Evolutionary conservation across 2,329 filamentous ascomycete species (phyloP), one percentile per base, ranked within the genome.

Genomic region (Colletotrichum somersetense): DNA sequence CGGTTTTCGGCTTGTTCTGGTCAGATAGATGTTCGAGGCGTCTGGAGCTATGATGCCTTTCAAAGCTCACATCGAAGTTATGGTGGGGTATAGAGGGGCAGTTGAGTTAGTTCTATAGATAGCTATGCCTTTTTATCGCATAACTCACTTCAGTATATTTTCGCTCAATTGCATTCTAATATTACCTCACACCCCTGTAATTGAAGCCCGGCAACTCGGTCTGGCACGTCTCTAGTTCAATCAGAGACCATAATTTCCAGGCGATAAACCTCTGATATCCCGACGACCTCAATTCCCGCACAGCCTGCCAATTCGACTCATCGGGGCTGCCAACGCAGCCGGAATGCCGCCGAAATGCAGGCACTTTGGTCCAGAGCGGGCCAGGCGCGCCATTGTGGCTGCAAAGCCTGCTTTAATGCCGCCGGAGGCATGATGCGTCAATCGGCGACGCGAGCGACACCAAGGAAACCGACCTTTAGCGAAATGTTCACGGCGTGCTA

Each of bases 321-420:
- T 42, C 40, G 57, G 53, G 56, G 62, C 67, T 73, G 66, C 57
- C 61, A 61, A 58, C 59, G 76, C 67, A 73, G 67, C 52, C 67
- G 71, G 67, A 68, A 83, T 83, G 83, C 79, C 74, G 77, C 78
- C 75, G 83, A 79, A 78, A 95, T 94, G 92, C 89, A 89, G 82
- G 86, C 87, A 75, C 80, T 93, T 76, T 92, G 91, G 90, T 90
- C 89, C 81, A 88, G 90, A 83, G 88, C 89, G 83, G 86, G 87
- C 77, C 88, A 88, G 85, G 86, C 86, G 82, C 88, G 87, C 81
- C 85, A 87, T 77, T 92, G 90, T 83, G 87, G 86, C 81, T 93
- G 90, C 83, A 85, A 87, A 75, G 84, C 88, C 77, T 92, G 90
- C 81, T 81, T 88, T 66, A 85, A 87, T 67, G 82, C 83, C 64